Evolutionary conservation across 768 basidiomycete genomes (phyloP), one percentile per base, ranked within the genome.

Genomic region (Russula olivacea): DNA sequence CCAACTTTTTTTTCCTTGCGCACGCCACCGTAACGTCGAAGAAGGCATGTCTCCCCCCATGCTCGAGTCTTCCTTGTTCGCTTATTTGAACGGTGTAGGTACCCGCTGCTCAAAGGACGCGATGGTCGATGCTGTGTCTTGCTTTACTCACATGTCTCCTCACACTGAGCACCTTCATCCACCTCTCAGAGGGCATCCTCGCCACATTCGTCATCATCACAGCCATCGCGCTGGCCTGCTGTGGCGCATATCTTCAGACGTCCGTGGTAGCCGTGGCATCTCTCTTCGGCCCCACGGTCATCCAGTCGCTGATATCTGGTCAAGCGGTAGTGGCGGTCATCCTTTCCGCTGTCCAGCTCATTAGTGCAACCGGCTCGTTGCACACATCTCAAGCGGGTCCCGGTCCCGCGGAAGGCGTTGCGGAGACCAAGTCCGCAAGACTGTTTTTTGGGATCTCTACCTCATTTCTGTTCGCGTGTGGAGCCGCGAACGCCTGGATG

Each of bases 241-340:
- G 83, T 0, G 87, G 87, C 0, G 82, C 88, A 9, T 94, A 88
- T 71, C 80, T 94, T 21, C 89, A 89, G 68, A 88, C 86, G 0
- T 81, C 91, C 12, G 79, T 88, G 48, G 81, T 91, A 34, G 91
- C 88, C 0, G 81, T 91, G n/a, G 90, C 91, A 2, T 85, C 91
- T 0, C 75, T 92, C 4, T 89, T 93, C 67, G 93, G 93, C 0
- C 80, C 84, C 2, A 72, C 79, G 8, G 85, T 85, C 14, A 80
- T 94, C 56, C 88, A 93, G 71, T 78, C 83, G 28, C 77, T 89
- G 71, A 82, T 94, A 79, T 84, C 91, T 2, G 93, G 91, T 12
- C 91, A 94, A 74, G 93, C 89, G 0, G 90, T 88, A 0, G 83
- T 93, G 2, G 93, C 86, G 0, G 89, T 95, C 14, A 85, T 83